These are phyloP conservation scores for Rhododendron molle DNA, from an alignment of 148 eudicot genomes.

Conservation along the genomic window DNA sequence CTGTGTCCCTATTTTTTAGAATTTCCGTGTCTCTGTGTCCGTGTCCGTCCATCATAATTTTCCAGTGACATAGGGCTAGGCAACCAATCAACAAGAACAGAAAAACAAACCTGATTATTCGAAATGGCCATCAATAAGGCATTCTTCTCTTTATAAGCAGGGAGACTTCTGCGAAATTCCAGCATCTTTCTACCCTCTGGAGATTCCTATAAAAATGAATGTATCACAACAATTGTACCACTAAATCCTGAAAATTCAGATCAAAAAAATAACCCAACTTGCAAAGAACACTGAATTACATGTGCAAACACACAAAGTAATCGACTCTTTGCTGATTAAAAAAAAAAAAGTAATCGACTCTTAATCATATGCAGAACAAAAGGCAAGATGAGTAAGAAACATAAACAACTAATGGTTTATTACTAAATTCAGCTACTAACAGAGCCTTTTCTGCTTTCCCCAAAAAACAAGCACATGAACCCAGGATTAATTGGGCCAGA, in stretches of 20 bases:
- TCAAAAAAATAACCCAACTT: neutral
- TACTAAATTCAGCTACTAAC: neutral
- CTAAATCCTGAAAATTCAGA: neutral
- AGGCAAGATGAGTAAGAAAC: neutral
- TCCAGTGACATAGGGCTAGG: neutral
- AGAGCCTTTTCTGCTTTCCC: neutral
- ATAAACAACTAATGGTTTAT: neutral
- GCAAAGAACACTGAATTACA: neutral
- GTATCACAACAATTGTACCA: constrained; percentile 10
- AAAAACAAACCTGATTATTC: constrained; percentile 57
- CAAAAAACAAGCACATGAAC: neutral
- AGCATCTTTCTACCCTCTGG: constrained; percentile 71
- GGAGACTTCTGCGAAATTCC: constrained; percentile 81
- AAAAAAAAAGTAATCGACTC: neutral
- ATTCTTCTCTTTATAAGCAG: constrained; percentile 86
- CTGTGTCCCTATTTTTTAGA: too few relatives aligned
- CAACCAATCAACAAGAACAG: constrained; percentile 2
- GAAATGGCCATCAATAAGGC: constrained; percentile 66
- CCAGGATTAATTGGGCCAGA: neutral
- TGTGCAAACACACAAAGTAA: neutral
- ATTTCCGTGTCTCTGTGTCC: too few relatives aligned
- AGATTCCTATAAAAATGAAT: constrained; percentile 51
- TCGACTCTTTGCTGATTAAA: neutral
- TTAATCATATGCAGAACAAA: neutral
- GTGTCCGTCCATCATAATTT: neutral